A percentile compares a stretch with the other conserved stretches of the same genome.
phyloP scores from a whole-genome alignment of 1,284 basidiomycete genomes.

The Tilletia horrida region DNA sequence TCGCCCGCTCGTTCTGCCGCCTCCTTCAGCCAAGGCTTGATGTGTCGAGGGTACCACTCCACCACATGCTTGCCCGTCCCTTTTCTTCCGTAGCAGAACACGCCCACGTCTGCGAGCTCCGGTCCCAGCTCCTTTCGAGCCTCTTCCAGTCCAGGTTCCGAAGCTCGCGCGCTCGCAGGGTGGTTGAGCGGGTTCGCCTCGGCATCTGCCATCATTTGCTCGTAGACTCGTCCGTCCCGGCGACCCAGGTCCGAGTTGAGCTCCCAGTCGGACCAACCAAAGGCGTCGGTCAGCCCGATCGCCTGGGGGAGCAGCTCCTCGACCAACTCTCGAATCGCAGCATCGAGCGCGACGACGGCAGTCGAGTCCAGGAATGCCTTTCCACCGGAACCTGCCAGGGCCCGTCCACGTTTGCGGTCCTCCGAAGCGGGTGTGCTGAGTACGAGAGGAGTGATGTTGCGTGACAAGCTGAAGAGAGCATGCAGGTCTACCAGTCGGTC shows the following conservation, averaged over 20 bases:
- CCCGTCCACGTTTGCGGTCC: slow-evolving; percentile 57
- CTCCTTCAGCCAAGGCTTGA: slow-evolving; percentile 37
- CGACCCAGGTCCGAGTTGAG: slow-evolving; percentile 64
- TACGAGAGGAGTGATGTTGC: slow-evolving; percentile 57
- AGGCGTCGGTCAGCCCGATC: slow-evolving; percentile 70
- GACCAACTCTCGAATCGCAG: slow-evolving; percentile 62
- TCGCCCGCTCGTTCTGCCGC: slow-evolving; percentile 28
- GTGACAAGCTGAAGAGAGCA: slow-evolving; percentile 34
- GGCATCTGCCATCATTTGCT: slow-evolving; percentile 66
- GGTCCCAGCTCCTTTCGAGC: background rate
- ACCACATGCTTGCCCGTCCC: slow-evolving; percentile 43
- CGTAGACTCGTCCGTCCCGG: slow-evolving; percentile 68
- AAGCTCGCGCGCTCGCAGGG: slow-evolving; percentile 31
- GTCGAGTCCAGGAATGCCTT: slow-evolving; percentile 56
- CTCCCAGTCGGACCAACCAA: slow-evolving; percentile 74
- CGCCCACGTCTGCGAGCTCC: slow-evolving; percentile 5
- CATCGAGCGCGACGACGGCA: slow-evolving; percentile 61
- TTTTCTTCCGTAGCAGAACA: slow-evolving; percentile 23
- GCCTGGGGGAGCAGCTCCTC: slow-evolving; percentile 65
- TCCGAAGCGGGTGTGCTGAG: slow-evolving; percentile 61
- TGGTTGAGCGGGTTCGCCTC: slow-evolving; percentile 67
- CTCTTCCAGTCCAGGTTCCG: slow-evolving; percentile 22
- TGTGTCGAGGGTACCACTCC: slow-evolving; percentile 38
- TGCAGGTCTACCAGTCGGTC: slow-evolving; percentile 41
- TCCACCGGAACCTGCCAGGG: slow-evolving; percentile 64